Conservation (phyloP, 2,329 filamentous ascomycete genomes). For the Botrytis galanthina region DNA sequence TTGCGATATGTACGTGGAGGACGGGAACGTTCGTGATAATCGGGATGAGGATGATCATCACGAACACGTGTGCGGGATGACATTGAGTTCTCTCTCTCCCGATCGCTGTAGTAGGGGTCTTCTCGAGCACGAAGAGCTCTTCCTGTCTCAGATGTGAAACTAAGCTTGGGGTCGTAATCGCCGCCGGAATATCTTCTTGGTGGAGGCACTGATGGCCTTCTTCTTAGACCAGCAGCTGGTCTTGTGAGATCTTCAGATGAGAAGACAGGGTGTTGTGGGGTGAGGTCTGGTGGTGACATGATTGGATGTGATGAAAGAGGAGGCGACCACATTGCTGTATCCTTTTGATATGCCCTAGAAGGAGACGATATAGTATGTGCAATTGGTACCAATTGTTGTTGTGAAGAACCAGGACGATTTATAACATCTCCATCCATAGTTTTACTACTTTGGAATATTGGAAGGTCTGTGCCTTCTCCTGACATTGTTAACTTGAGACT, state of each 20-base stretch:
- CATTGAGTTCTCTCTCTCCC: slow-evolving; percentile 13
- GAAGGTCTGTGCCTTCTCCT: slow-evolving; percentile 13
- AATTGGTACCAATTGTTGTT: slow-evolving; percentile 6
- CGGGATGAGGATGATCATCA: slow-evolving; percentile 27
- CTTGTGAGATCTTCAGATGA: slow-evolving; percentile 17
- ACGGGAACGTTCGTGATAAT: slow-evolving; percentile 30
- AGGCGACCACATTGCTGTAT: slow-evolving; percentile 15
- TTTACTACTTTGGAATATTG: slow-evolving; percentile 2
- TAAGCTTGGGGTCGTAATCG: slow-evolving; percentile 15
- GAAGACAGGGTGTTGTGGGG: slow-evolving; percentile 9
- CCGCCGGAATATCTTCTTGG: slow-evolving; percentile 9
- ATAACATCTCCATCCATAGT: slow-evolving; percentile 1
- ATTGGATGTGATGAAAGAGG: slow-evolving; percentile 14
- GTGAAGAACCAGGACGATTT: slow-evolving; percentile 7
- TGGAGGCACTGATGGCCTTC: slow-evolving; percentile 10
- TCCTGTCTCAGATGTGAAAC: slow-evolving; percentile 9
- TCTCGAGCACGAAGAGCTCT: slow-evolving; percentile 13
- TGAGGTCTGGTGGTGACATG: slow-evolving; percentile 8
- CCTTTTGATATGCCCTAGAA: slow-evolving; percentile 5
- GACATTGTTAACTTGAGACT: slow-evolving; percentile 11
- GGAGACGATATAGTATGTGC: not conserved
- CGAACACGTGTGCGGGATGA: not conserved
- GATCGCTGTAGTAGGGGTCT: slow-evolving; percentile 2
- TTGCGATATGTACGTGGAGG: slow-evolving; percentile 34
- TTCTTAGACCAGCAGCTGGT: slow-evolving; percentile 7